Conservation (phyloP, 2,329 filamentous ascomycete species). For the Paracoccidioides lutzii region DNA sequence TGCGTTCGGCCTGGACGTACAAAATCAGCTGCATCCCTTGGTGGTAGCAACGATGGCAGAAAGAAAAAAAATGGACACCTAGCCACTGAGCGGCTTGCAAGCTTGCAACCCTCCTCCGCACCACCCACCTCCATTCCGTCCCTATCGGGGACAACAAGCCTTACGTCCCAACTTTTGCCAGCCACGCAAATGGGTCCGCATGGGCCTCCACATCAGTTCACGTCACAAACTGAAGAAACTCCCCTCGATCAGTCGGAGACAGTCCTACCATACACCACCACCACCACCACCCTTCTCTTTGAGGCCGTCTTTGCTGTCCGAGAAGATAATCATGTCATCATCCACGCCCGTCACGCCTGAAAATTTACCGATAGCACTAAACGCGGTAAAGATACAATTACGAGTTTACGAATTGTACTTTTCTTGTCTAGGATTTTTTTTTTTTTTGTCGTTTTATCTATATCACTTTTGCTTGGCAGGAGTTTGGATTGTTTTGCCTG, state of each 20-base stretch:
- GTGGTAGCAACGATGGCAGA: neutral
- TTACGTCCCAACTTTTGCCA: neutral
- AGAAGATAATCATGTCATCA: neutral
- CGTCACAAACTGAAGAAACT: conserved; percentile 3
- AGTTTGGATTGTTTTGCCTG: no score
- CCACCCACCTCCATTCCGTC: neutral
- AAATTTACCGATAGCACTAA: neutral
- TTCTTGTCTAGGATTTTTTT: neutral
- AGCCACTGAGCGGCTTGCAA: no score
- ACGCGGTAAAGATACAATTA: conserved; percentile 1
- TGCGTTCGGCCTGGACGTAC: neutral
- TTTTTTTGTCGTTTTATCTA: neutral
- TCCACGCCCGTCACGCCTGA: neutral
- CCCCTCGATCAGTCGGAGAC: neutral
- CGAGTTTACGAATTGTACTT: neutral
- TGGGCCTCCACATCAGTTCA: conserved; percentile 7
- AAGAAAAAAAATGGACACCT: no score
- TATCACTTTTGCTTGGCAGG: no score
- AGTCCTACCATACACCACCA: neutral
- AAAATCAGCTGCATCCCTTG: neutral
- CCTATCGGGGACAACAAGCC: neutral
- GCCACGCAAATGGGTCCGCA: neutral
- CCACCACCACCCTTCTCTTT: neutral
- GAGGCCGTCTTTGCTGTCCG: conserved; percentile 15
- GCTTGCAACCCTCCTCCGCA: neutral